Evolutionary conservation across 129 eudicot species (phyloP).

Genomic region (Flaveria robusta): DNA sequence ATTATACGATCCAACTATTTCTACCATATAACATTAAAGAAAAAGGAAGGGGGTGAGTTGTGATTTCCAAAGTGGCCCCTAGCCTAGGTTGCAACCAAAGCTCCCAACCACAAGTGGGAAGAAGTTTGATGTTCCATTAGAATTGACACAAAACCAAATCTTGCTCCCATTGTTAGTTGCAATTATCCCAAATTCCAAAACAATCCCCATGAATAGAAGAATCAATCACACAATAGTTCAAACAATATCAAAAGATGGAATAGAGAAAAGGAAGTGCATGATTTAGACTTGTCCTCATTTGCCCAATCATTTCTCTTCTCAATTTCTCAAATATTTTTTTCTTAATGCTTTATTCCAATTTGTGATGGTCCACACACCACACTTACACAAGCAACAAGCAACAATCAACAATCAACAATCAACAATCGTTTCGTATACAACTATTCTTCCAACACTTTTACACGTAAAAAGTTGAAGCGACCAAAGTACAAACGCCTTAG

Average conservation of each 20-base stretch:
- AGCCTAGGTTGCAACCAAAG: conserved; percentile 50
- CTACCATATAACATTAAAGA: no score
- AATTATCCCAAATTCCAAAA: conserved; percentile 53
- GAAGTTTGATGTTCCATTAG: conserved; percentile 35
- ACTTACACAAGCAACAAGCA: neutral
- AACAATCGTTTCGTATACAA: conserved; percentile 24
- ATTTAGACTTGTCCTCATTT: conserved; percentile 54
- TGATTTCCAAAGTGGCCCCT: conserved; percentile 53
- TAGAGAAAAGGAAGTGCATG: conserved; percentile 44
- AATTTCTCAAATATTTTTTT: conserved; percentile 33
- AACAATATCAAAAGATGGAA: conserved; percentile 36
- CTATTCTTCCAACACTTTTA: neutral
- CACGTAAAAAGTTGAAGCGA: neutral
- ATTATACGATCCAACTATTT: no score
- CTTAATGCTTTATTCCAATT: conserved; percentile 31
- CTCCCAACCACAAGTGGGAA: conserved; percentile 44
- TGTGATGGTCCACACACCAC: conserved; percentile 35
- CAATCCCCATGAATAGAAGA: conserved; percentile 42
- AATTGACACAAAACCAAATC: conserved; percentile 49
- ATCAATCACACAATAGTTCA: conserved; percentile 40
- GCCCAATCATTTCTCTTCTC: conserved; percentile 46
- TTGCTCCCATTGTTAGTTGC: conserved; percentile 52
- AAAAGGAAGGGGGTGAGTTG: conserved; percentile 9
- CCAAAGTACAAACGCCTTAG: neutral
- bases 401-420: conserved; percentile 23